Evolutionary conservation across 768 basidiomycete species (phyloP), one percentile per base, ranked within the genome.

Genomic region (Lyophyllum atratum): DNA sequence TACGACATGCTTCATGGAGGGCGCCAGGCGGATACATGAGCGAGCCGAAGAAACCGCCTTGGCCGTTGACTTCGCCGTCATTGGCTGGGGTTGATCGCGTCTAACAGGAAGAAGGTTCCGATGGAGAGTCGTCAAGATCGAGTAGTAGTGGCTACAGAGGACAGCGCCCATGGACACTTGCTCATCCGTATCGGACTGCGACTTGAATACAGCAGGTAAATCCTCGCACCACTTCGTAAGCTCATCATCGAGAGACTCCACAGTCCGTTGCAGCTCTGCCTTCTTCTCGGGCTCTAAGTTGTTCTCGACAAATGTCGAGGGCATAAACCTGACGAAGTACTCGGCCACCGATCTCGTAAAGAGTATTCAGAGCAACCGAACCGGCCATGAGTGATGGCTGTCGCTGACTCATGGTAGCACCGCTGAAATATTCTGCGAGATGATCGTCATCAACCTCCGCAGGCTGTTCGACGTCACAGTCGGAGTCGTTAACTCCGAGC

Each of bases 381-480:
- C 94, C 94, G 3, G 85, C 79, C 93, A 95, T 95, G 43, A 94
- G 76, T 6, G 90, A 83, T 28, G 82, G 84, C 43, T 78, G 80
- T 55, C 76, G 76, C 63, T 80, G 82, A 24, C 78, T 66, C 69
- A 86, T 75, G 21, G 79, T 76, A 15, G 81, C 84, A 17, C 89
- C 89, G 26, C 77, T 79, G 69, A 86, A 90, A 68, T 88, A 92
- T 62, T 89, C 85, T 8, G 83, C 77, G 3, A 95, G 73, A 59
- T 81, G 68, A 49, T 90, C 90, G 68, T 96, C 94, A 64, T 95
- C 94, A 37, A 93, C 79, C 55, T 90, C 87, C 34, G 87, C 81
- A 4, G 94, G 94, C 50, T 87, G 76, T 68, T 95, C 92, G 29
- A 92, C 90, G 67, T 96, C 94, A 65, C 93, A 94, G 69, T 96